Base-by-base conservation (phyloP, 2,329 filamentous ascomycete genomes). In the Colletotrichum sojae region DNA sequence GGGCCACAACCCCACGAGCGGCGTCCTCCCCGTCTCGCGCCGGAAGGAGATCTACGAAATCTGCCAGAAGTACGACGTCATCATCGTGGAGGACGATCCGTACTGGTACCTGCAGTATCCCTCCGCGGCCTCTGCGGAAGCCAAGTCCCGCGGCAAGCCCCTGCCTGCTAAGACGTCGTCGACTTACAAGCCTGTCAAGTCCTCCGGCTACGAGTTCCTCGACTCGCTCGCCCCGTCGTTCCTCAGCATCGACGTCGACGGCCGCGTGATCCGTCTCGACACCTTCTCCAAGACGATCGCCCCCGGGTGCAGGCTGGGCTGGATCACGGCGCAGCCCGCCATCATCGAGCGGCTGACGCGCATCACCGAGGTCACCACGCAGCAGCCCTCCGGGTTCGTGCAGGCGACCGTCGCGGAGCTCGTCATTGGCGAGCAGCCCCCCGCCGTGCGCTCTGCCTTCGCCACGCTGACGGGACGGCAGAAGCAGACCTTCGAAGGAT, bases 21-120 rank as follows among this genome's bases (percentile, higher is more conserved):
- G 92, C 39, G 90, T 93, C 3, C 84, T 97, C 2, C 91, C 92
- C 3, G 78, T 96, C 10, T 82, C 91, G 75, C 90, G 95, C 48
- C 89, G 93, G 63, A 92, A 89, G 74, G 90, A 94, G 59, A 87
- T 98, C 31, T 98, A 98, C 77, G 88, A 86, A 18, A 78, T 98
- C 15, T 96, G 93, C 81, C 90, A 90, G 78, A 88, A 91, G 77
- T 97, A 94, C 81, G 94, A 98, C 79, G 88, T 98, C 71, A 88
- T 98, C 75, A 97, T 98, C 72, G 83, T 97, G 71, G 95, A 98
- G 80, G 95, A 98, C 75, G 95, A 98, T 71, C 95, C 95, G 6
- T 98, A 98, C 83, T 98, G 94, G 93, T 95, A 96, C 79, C 85
- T 98, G 9, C 95, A 98, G 78, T 98, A 89, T 79, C 94, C 94